Evolutionary conservation across 495 filamentous ascomycete genomes (phyloP), one percentile per base, ranked within the genome.

Genomic region (Collariella sp.): DNA sequence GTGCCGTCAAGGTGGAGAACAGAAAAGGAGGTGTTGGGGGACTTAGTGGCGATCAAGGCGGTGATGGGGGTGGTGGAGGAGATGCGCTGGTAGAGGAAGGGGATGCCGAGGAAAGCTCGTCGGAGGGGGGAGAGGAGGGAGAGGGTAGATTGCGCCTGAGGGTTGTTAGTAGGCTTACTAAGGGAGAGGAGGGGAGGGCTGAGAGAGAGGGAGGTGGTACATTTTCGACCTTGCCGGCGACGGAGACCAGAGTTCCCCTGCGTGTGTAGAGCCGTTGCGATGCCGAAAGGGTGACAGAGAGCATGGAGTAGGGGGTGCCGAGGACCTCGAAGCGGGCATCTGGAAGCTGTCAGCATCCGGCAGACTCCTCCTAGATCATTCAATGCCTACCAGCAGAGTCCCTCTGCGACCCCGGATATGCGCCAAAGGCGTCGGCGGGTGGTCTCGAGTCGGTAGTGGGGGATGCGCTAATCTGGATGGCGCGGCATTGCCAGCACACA

Each of bases 281-380:
- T 22, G 93, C 86, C 39, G 93, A 94, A 34, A 98, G 79, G 7
- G 85, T 85, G 53, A 96, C 88, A 20, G 90, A 95, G 61, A 98
- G 86, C 42, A 98, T 79, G 33, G 94, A 96, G 65, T 87, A 91
- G 3, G 90, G 88, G 19, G 87, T 76, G 45, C 90, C 93, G 57
- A 97, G 71, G 29, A 96, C 88, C 65, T 96, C 89, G 66, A 98
- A 98, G 50, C 82, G 83, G 18, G 91, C 93, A 83, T 96, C 93
- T 95, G 55, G 3, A 19, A 9, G 16, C 11, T 23, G 52, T 67
- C 57, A 66, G 49, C 11, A 35, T 53, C 12, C 26, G 33, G 36
- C 3, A 13, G 52, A 22, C 35, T 45, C 46, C 10, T 43, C n/a
- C 10, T 48, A 36, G 10, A 38, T 29, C 3, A 5, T 22, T 0